Percentiles rank a stretch among this genome's conserved stretches.
phyloP scores from a whole-genome alignment of 257 asterid species.

The Mitragyna speciosa region DNA sequence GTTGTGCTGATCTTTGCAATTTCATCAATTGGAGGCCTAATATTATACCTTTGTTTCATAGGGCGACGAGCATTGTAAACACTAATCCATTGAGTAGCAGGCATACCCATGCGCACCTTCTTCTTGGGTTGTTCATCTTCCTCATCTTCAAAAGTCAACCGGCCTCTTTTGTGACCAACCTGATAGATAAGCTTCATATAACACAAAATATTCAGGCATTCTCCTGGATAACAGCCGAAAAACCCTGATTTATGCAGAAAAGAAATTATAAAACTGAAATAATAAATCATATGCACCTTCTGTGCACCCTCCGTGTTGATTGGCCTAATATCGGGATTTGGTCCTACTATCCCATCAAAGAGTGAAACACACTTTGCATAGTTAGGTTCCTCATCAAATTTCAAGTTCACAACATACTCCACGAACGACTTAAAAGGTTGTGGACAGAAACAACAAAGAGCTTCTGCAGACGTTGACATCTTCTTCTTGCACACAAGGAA shows the following conservation, averaged over 20 bases:
- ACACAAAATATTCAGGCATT: conserved; percentile 27
- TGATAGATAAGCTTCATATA: conserved; percentile 54
- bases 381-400: conserved; percentile 84
- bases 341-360: conserved; percentile 72
- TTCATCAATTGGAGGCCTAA: background rate
- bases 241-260: background rate
- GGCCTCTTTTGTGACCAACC: conserved; percentile 85
- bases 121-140: conserved; percentile 81
- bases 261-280: conserved; percentile 2
- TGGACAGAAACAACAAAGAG: conserved; percentile 71
- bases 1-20: background rate
- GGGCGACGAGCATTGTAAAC: conserved; percentile 81
- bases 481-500: conserved; percentile 85
- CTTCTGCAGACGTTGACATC: conserved; percentile 76
- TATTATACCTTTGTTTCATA: conserved; percentile 75
- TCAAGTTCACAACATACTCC: conserved; percentile 73
- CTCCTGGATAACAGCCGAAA: conserved; percentile 2
- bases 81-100: conserved; percentile 85
- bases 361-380: conserved; percentile 71
- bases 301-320: conserved; percentile 89
- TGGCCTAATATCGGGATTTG: conserved; percentile 74
- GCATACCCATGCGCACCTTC: conserved; percentile 73
- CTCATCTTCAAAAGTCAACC: conserved; percentile 56
- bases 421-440: conserved; percentile 58
- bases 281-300: conserved; percentile 47